Percentiles rank a stretch among this genome's conserved stretches.
These are phyloP conservation scores for Xerocomellus intermedius DNA, from an alignment of 768 basidiomycete species.

Conservation along the genomic window DNA sequence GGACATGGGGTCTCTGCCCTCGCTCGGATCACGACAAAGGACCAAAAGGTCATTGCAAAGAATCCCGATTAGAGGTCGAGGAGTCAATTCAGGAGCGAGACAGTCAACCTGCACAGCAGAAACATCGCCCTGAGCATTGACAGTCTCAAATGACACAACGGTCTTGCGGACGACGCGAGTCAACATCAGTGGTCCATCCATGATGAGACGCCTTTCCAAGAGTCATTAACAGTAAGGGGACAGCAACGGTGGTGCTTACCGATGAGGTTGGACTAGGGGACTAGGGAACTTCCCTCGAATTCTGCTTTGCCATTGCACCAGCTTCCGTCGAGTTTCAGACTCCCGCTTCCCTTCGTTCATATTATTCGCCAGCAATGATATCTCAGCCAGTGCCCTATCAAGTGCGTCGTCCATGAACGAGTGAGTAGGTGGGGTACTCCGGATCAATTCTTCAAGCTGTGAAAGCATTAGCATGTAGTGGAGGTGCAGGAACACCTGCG, in stretches of 20 bases:
- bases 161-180: constrained; percentile 91
- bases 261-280: constrained; percentile 97
- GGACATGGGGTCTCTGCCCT: constrained; percentile 70
- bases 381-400: constrained; percentile 82
- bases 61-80: constrained; percentile 74
- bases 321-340: constrained; percentile 84
- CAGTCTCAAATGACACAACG: constrained; percentile 75
- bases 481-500: constrained; percentile 3
- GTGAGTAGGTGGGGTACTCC: constrained; percentile 78
- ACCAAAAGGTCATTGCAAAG: constrained; percentile 94
- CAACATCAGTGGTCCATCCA: constrained; percentile 84
- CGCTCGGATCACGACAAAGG: constrained; percentile 82
- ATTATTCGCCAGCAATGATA: constrained; percentile 82
- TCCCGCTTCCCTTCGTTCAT: constrained; percentile 99
- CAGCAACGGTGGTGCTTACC: constrained; percentile 44
- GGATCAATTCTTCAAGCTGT: constrained; percentile 78
- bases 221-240: constrained; percentile 6
- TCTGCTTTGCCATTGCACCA: constrained; percentile 87
- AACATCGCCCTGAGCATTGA: constrained; percentile 73
- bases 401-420: constrained; percentile 80
- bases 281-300: constrained; percentile 93
- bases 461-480: neutral
- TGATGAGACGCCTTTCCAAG: constrained; percentile 72
- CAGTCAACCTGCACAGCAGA: constrained; percentile 88
- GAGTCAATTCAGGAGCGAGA: constrained; percentile 81